A percentile compares a stretch with the other conserved stretches of the same genome.
Evolutionary conservation across 352 stramenopile species (phyloP).

Genomic region (Globisporangium orthogonon): DNA sequence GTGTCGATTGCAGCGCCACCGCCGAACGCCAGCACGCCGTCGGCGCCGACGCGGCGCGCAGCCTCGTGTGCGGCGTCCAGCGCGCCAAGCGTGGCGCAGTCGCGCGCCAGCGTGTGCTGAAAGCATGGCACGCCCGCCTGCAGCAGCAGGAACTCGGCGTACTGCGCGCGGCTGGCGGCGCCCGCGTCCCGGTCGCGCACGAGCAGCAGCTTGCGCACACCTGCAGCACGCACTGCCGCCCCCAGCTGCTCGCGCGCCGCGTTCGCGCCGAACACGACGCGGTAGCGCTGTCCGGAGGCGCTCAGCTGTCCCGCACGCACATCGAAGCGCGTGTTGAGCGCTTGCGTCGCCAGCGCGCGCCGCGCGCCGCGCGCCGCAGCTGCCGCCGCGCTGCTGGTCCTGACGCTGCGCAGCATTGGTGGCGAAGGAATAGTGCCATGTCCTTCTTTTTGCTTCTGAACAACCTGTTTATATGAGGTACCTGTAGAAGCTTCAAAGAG

Average conservation of each 20-base stretch:
- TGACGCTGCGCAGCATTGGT: not conserved
- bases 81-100: conserved; percentile 52
- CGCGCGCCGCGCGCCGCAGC: not conserved
- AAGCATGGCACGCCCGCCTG: conserved; percentile 64
- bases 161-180: conserved; percentile 49
- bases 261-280: conserved; percentile 46
- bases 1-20: conserved; percentile 61
- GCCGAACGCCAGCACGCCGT: conserved; percentile 66
- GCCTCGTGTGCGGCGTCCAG: conserved; percentile 50
- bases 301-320: conserved; percentile 29
- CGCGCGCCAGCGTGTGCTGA: conserved; percentile 61
- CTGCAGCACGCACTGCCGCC: conserved; percentile 21
- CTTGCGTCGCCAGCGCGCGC: conserved; percentile 4
- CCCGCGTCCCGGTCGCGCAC: conserved; percentile 56
- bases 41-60: conserved; percentile 50
- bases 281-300: conserved; percentile 27
- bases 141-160: conserved; percentile 67
- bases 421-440: not conserved
- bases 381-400: not conserved
- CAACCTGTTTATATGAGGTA: too few relatives aligned
- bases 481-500: too few relatives aligned
- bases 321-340: conserved; percentile 36
- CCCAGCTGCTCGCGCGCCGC: conserved; percentile 33
- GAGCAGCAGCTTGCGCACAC: conserved; percentile 67
- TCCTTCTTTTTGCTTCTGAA: not conserved